A percentile compares a stretch with the other conserved stretches of the same genome.
These are phyloP conservation scores for Cyphellophora attinorum DNA, from an alignment of 2,329 filamentous ascomycete species.

Conservation along the genomic window DNA sequence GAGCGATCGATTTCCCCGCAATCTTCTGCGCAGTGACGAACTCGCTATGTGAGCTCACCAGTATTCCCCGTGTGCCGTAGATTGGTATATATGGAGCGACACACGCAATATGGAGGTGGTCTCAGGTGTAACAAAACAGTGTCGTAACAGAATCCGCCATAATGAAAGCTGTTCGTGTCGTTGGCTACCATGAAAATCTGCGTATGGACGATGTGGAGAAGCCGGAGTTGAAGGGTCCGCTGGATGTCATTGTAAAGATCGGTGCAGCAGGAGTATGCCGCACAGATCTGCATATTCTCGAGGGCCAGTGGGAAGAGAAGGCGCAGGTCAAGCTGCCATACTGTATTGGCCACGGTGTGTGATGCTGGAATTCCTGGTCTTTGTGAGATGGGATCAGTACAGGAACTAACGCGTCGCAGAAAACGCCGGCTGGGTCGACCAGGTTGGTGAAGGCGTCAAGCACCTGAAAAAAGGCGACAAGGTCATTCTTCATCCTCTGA, in stretches of 20 bases:
- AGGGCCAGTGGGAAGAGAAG: conserved; percentile 11
- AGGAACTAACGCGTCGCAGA: too few species aligned
- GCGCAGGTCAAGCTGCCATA: conserved; percentile 8
- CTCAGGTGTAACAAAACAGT: too few species aligned
- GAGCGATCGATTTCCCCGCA: conserved; percentile 1
- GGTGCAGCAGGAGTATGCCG: conserved; percentile 10
- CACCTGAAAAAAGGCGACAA: conserved; percentile 6
- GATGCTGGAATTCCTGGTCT: too few species aligned
- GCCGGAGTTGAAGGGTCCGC: conserved; percentile 6
- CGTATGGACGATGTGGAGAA: conserved; percentile 4
- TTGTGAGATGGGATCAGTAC: too few species aligned
- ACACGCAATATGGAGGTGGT: too few species aligned
- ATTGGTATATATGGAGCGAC: too few species aligned
- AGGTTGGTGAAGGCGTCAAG: conserved; percentile 3
- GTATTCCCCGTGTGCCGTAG: too few species aligned
- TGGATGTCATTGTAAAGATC: conserved; percentile 12
- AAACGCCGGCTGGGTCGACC: conserved; percentile 9
- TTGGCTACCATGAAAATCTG: conserved; percentile 9
- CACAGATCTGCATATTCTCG: conserved; percentile 11
- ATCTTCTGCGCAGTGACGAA: too few species aligned
- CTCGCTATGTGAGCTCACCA: too few species aligned
- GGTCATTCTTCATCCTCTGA: conserved; percentile 9
- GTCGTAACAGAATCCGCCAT: too few species aligned
- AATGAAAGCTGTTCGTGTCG: conserved; percentile 11
- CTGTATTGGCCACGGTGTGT: conserved; percentile 10